Evolutionary conservation across 148 eudicot species (phyloP).

Genomic region (Arctostaphylos glauca): DNA sequence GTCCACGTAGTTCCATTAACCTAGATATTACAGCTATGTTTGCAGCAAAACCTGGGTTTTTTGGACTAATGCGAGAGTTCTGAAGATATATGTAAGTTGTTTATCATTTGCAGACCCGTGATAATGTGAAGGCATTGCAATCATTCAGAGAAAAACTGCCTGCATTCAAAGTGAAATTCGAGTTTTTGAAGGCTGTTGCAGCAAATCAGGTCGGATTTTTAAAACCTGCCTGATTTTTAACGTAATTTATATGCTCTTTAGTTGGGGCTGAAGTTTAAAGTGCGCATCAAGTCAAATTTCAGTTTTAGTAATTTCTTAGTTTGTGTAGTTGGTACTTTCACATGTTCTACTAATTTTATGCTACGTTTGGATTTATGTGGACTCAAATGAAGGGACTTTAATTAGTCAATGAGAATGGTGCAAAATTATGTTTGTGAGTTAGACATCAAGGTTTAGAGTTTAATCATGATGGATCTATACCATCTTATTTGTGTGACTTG

Average conservation of each 20-base stretch:
- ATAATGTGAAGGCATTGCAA: slow-evolving; percentile 60
- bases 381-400: neutral
- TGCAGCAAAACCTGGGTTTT: neutral
- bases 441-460: neutral
- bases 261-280: neutral
- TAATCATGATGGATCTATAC: neutral
- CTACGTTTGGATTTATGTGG: neutral
- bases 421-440: neutral
- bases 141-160: slow-evolving; percentile 87
- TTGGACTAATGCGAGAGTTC: neutral
- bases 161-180: slow-evolving; percentile 70
- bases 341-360: neutral
- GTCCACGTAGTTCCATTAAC: neutral
- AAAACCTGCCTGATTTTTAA: neutral
- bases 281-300: neutral
- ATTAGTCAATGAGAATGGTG: neutral
- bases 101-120: slow-evolving; percentile 46
- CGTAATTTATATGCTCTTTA: neutral
- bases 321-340: neutral
- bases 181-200: slow-evolving; percentile 86
- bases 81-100: neutral
- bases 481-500: neutral
- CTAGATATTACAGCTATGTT: slow-evolving; percentile 9
- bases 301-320: neutral
- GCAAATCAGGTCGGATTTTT: slow-evolving; percentile 56